Conservation (phyloP, 306 rosid species). For the Rosa rugosa region DNA sequence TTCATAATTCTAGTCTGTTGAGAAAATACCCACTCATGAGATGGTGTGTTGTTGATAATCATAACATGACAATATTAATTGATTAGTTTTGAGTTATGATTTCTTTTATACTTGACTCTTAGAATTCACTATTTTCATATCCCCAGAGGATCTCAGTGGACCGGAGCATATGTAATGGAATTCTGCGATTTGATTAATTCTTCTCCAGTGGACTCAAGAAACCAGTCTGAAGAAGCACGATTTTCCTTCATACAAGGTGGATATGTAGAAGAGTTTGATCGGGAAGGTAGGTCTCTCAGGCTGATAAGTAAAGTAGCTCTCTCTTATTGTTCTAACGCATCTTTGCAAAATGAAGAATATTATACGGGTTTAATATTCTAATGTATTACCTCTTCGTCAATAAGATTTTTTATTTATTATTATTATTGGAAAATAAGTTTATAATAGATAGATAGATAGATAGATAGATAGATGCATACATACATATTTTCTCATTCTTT, state of each 20-base stretch:
- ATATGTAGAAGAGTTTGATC: conserved; percentile 68
- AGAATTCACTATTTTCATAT: conserved; percentile 21
- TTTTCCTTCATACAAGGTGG: conserved; percentile 83
- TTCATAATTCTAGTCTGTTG: not conserved
- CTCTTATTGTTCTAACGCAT: not conserved
- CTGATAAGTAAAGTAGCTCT: conserved; percentile 1
- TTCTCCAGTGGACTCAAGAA: conserved; percentile 36
- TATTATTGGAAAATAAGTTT: too few relatives aligned
- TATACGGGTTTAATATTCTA: too few relatives aligned
- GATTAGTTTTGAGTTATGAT: not conserved
- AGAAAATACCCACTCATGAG: not conserved
- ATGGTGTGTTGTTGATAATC: not conserved
- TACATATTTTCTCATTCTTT: too few relatives aligned
- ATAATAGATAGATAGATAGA: too few relatives aligned
- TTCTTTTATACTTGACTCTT: not conserved
- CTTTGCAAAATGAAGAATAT: not conserved
- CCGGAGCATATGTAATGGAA: conserved; percentile 77
- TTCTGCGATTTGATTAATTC: conserved; percentile 61
- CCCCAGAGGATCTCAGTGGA: conserved; percentile 83
- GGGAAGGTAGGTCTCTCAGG: conserved; percentile 47
- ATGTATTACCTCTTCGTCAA: not conserved
- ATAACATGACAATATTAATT: not conserved
- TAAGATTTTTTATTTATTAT: not conserved
- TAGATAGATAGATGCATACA: too few relatives aligned
- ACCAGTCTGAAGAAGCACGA: conserved; percentile 63